A percentile compares a stretch with the other conserved stretches of the same genome.
Conservation (phyloP, 257 asterid genomes). For the Solanum sitiens region DNA sequence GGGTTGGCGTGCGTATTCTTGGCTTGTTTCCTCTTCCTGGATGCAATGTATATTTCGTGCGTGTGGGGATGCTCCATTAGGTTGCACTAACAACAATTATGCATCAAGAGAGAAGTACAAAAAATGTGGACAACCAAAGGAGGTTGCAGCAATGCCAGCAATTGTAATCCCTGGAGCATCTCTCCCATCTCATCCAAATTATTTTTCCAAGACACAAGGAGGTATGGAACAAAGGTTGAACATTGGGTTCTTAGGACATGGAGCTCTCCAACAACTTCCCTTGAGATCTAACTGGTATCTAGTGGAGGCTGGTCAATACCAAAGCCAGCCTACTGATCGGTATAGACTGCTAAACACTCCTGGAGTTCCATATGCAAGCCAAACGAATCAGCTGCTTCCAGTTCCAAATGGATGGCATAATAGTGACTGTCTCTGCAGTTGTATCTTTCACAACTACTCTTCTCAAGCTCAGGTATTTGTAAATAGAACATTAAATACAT, state of each 20-base stretch:
- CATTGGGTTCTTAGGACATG: conserved; percentile 26
- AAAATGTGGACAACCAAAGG: conserved; percentile 96
- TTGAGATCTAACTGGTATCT: conserved; percentile 53
- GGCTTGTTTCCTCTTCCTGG: conserved; percentile 69
- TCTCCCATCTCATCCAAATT: conserved; percentile 68
- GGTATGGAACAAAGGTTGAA: conserved; percentile 43
- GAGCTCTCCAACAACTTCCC: conserved; percentile 43
- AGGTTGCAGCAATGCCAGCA: conserved; percentile 92
- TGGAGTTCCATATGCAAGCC: conserved; percentile 35
- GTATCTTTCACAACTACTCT: conserved; percentile 88
- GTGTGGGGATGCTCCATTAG: conserved; percentile 77
- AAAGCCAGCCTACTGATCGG: conserved; percentile 28
- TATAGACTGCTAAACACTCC: conserved; percentile 45
- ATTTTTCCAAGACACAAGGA: conserved; percentile 75
- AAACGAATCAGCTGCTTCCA: conserved; percentile 29
- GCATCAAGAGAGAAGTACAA: conserved; percentile 95
- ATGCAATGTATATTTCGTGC: conserved; percentile 67
- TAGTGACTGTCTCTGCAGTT: conserved; percentile 83
- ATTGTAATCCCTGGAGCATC: conserved; percentile 76
- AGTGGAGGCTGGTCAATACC: conserved; percentile 38
- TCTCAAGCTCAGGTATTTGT: conserved; percentile 57
- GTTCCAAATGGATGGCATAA: conserved; percentile 68
- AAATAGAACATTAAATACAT: neutral
- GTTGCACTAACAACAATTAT: conserved; percentile 99
- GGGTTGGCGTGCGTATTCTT: conserved; percentile 77